phyloP scores from a whole-genome alignment of 1,284 basidiomycete genomes.

The Trametes pubescens region DNA sequence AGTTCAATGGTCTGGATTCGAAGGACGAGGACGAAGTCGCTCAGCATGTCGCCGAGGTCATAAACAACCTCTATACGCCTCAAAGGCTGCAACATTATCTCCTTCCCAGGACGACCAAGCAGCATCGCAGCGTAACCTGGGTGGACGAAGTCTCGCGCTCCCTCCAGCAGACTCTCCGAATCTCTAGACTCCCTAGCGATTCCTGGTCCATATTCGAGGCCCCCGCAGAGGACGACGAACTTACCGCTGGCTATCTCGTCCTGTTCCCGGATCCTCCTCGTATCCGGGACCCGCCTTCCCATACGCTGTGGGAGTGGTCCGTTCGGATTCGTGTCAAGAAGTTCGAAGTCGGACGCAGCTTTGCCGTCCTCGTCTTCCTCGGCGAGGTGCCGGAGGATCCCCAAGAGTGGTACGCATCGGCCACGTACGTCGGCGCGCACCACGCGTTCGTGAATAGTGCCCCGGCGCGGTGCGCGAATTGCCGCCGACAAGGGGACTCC shows the following conservation, averaged over 20 bases:
- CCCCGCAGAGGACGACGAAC: constrained; percentile 1
- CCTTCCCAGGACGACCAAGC: not conserved
- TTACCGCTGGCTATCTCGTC: constrained; percentile 1
- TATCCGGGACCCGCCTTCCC: not conserved
- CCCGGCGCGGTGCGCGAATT: constrained; percentile 51
- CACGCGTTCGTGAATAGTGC: constrained; percentile 51
- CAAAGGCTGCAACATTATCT: constrained; percentile 1
- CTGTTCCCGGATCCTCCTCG: constrained; percentile 4
- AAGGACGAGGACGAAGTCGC: constrained; percentile 41
- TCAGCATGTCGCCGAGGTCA: constrained; percentile 43
- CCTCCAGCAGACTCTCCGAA: not conserved
- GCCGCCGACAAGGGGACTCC: constrained; percentile 45
- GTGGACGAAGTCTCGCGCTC: not conserved
- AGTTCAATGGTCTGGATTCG: constrained; percentile 51
- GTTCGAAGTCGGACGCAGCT: constrained; percentile 51
- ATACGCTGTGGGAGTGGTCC: constrained; percentile 48
- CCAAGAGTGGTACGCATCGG: constrained; percentile 44
- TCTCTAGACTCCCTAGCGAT: not conserved
- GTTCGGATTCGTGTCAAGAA: constrained; percentile 52
- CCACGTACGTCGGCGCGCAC: constrained; percentile 49
- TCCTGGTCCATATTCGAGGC: not conserved
- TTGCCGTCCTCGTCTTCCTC: constrained; percentile 53
- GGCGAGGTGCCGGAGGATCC: constrained; percentile 48
- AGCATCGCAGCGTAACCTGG: not conserved
- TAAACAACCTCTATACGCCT: constrained; percentile 41